Conservation (phyloP, 768 basidiomycete genomes). For the Kwoniella dejecticola region DNA sequence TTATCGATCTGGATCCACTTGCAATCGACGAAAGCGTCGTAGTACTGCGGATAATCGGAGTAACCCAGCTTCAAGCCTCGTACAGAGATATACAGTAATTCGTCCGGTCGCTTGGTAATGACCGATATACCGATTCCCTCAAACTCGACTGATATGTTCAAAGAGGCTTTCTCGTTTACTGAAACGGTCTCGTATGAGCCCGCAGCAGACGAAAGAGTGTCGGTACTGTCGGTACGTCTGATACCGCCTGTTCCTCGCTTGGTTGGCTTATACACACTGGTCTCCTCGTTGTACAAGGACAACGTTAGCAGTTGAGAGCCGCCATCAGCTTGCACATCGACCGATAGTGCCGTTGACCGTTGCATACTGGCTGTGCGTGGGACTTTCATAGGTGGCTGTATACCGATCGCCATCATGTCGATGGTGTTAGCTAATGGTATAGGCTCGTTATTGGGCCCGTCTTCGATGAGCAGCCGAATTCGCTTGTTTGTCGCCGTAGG, state of each 20-base stretch:
- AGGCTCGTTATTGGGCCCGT: constrained; percentile 31
- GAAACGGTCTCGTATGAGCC: constrained; percentile 81
- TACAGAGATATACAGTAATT: constrained; percentile 84
- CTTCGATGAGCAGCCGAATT: constrained; percentile 67
- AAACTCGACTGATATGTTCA: constrained; percentile 72
- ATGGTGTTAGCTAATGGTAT: constrained; percentile 63
- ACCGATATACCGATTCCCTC: constrained; percentile 91
- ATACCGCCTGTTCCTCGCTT: constrained; percentile 58
- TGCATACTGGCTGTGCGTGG: constrained; percentile 49
- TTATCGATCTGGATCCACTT: constrained; percentile 95
- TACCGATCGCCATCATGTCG: constrained; percentile 95
- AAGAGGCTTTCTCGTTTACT: constrained; percentile 67
- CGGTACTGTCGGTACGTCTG: constrained; percentile 67
- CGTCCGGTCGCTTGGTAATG: constrained; percentile 79
- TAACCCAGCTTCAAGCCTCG: constrained; percentile 82
- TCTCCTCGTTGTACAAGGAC: constrained; percentile 79
- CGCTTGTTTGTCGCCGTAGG: constrained; percentile 83
- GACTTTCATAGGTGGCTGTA: constrained; percentile 77
- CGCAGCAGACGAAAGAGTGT: constrained; percentile 61
- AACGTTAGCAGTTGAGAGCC: constrained; percentile 81
- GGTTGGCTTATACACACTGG: constrained; percentile 82
- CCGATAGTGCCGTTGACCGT: constrained; percentile 69
- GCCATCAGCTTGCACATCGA: constrained; percentile 90
- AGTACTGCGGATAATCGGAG: constrained; percentile 72
- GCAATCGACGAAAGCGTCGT: constrained; percentile 75